Base-by-base conservation (phyloP, 139 green algal species). In the Micractinium sp. region DNA sequence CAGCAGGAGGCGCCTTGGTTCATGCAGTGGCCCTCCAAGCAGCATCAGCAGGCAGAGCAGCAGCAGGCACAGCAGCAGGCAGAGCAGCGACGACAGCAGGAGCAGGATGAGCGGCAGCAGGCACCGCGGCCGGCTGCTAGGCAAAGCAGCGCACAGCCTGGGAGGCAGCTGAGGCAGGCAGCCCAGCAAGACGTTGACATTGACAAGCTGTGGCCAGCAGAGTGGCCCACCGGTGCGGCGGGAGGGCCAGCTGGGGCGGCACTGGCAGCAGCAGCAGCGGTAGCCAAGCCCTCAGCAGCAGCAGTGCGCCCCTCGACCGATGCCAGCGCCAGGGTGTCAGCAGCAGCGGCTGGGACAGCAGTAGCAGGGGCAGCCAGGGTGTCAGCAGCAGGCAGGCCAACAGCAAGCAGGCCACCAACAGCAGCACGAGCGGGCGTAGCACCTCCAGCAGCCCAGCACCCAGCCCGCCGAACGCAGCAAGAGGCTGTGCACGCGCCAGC, bases 21-120 rank as follows among this genome's bases (percentile, higher is more conserved):
- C 82, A 19, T 78, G 82, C 36, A 66, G 38, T 87, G 82, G 82
- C 82, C 82, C 22, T 87, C 82, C 13, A 79, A 38, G 66, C 82
- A 87, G 82, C 27, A 78, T 20, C 53, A 84, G 53, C 85, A 61
- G 85, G 41, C 29, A 19, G 73, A 5, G 12, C 47, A 77, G 73
- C 67, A 78, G 35, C 61, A 78, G 61, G 7, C 20, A 29, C n/a
- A n/a, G n/a, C 56, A 41, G 56, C 56, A 56, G n/a, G 5, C 3
- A 0, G 31, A 47, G 71, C 85, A 81, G 5, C 18, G 38, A 69
- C 18, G 47, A 41, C 67, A 88, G 39, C 16, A 41, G 84, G 2
- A 9, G 3, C 12, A 79, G 35, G 63, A 79, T 9, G 47, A 19
- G 12, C 73, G 73, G 74, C 69, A 79, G 36, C 63, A 79, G 63